A percentile compares a stretch with the other conserved stretches of the same genome.
phyloP scores from a whole-genome alignment of 2,329 filamentous ascomycete genomes.

The Taxawa tesnikishii region DNA sequence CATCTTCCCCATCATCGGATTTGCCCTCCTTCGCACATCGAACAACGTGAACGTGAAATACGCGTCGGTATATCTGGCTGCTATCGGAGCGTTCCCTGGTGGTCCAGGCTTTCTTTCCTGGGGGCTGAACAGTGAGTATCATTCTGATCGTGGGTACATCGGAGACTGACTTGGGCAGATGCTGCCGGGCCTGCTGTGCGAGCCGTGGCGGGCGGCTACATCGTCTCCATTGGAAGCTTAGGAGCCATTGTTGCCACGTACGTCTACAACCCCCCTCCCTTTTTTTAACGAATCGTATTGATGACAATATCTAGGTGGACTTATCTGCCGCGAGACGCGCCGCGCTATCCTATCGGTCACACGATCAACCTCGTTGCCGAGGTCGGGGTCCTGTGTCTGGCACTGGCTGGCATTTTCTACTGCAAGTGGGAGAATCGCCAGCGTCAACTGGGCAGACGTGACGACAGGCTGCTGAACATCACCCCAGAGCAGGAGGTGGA shows the following conservation, averaged over 20 bases:
- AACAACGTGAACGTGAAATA: slow-evolving; percentile 17
- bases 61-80: slow-evolving; percentile 23
- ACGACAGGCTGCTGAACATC: slow-evolving; percentile 37
- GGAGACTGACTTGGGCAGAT: not conserved
- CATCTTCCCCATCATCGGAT: slow-evolving; percentile 18
- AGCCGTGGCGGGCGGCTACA: slow-evolving; percentile 43
- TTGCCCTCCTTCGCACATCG: slow-evolving; percentile 18
- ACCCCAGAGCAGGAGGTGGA: slow-evolving; percentile 33
- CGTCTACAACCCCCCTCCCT: too few species aligned
- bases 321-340: slow-evolving; percentile 35
- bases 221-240: slow-evolving; percentile 42
- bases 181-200: slow-evolving; percentile 42
- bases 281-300: slow-evolving; percentile 10
- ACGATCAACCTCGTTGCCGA: slow-evolving; percentile 46
- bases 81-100: slow-evolving; percentile 41
- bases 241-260: slow-evolving; percentile 47
- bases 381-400: slow-evolving; percentile 30
- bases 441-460: slow-evolving; percentile 35
- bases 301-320: slow-evolving; percentile 29
- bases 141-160: not conserved
- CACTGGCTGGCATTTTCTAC: slow-evolving; percentile 38
- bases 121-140: slow-evolving; percentile 39
- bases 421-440: slow-evolving; percentile 42
- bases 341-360: slow-evolving; percentile 37
- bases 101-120: slow-evolving; percentile 47